Evolutionary conservation across 2,329 filamentous ascomycete genomes (phyloP), one percentile per base, ranked within the genome.

Genomic region (Colletotrichum melonis): DNA sequence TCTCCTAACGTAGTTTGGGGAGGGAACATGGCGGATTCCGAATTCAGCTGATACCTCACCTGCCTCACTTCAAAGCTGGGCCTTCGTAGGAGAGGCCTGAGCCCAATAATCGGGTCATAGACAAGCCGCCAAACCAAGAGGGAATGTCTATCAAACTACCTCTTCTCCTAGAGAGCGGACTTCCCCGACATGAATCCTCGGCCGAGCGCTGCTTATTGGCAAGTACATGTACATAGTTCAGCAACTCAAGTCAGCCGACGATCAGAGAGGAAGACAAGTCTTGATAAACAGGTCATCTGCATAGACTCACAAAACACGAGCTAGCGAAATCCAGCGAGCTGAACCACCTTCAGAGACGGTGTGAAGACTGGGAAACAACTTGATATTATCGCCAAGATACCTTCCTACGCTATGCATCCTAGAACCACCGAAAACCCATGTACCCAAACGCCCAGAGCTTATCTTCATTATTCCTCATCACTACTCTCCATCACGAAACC

Each of bases 401-500:
- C 59, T 30, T 46, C 70, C 46, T 49, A 64, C 59, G 67, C 70
- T 65, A 73, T 73, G 70, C 67, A 69, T 68, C 26, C 57, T 24
- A 24, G 38, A 46, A 57, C 32, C 42, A 65, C 49, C 46, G 22
- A n/a, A n/a, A 52, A 49, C 57, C 22, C 11, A 9, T 24, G 14
- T 56, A 28, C 49, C 52, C 26, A 56, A 66, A 73, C 70, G 67
- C 70, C 70, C 16, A 28, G 24, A 62, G 38, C 9, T 56, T 26
- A 26, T 19, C 16, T 12, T 28, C 5, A 54, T 68, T 70, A 80
- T 66, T 89, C 87, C 75, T 90, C 88, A 60, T 92, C 90, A 78
- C 90, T 90, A 73, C 89, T 91, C 76, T 91, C 89, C 46, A 90
- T 77, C 58, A 91, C 80, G 74, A 92, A 91, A 0, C 89, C 89